Percentiles rank a stretch among this genome's conserved stretches.
Evolutionary conservation across 768 basidiomycete species (phyloP).

Genomic region (Termitomyces sp.): DNA sequence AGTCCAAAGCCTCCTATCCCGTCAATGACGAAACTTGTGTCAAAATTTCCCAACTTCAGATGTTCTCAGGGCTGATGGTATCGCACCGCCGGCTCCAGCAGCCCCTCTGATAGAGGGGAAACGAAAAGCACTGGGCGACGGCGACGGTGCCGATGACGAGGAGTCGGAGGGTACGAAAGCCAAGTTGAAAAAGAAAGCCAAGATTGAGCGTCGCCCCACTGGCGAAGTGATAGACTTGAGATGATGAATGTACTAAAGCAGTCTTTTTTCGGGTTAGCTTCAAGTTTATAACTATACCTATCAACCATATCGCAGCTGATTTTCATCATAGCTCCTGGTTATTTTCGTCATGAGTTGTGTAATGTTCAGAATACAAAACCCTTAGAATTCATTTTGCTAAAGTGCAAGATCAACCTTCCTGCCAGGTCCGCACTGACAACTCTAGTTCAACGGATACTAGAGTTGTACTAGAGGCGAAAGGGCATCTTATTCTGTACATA

Average conservation of each 20-base stretch:
- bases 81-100: not conserved
- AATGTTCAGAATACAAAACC: no score
- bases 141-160: not conserved
- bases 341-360: no score
- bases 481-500: no score
- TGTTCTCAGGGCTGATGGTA: not conserved
- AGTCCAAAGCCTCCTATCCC: not conserved
- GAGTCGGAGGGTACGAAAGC: not conserved
- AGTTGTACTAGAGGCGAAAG: no score
- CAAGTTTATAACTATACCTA: no score
- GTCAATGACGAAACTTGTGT: not conserved
- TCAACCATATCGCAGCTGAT: no score
- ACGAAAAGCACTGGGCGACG: not conserved
- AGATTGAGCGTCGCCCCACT: not conserved
- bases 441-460: no score
- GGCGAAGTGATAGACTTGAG: not conserved
- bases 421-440: no score
- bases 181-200: not conserved
- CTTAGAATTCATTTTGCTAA: no score
- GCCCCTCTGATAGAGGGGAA: not conserved
- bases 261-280: not conserved
- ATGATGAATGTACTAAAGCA: not conserved
- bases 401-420: no score
- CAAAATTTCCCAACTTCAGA: not conserved
- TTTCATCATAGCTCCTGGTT: no score